Evolutionary conservation across 2,329 filamentous ascomycete species (phyloP), one percentile per base, ranked within the genome.

Genomic region (Microcyclospora tardicrescens): DNA sequence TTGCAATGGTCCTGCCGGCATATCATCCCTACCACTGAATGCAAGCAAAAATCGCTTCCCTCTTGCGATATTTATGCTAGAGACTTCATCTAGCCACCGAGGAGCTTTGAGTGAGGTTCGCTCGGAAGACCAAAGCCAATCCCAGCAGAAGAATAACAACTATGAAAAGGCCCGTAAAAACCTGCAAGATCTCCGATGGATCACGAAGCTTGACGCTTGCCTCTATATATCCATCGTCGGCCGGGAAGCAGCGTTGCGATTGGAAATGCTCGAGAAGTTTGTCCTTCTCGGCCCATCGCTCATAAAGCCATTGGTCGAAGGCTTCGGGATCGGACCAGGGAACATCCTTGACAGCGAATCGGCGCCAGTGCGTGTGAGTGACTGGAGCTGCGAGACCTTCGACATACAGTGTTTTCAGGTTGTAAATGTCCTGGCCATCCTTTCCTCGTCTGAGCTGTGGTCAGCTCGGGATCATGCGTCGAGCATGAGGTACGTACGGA

Each of bases 351-450:
- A 93, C 55, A 19, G 73, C 70, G 60, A 91, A 94, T 24, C 85
- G 78, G 41, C 89, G 77, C 85, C 86, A 95, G 63, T 94, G 79
- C 64, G 95, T 84, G 62, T 94, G 93, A 52, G 94, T 84, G 2
- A 84, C 93, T 57, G 84, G 91, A 5, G 87, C 87, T 0, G 84
- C 78, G 0, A 82, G 79, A 28, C 87, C 86, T 56, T 87, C 73
- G 46, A 93, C 77, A 58, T 89, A 94, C 15, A 83, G 89, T 40
- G 82, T 83, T 1, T 74, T 73, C 9, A 95, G 69, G 2, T 82
- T 85, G 60, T 91, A 95, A 53, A 81, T 77, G 35, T 91, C 76
- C 60, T 94, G 85, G 28, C 86, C 85, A 50, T 77, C 93, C 54
- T 81, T 71, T 34, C 63, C 63, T 15, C 49, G 53, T 14, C 62